Conservation (phyloP, 495 filamentous ascomycete genomes). For the Xylaria castorea region DNA sequence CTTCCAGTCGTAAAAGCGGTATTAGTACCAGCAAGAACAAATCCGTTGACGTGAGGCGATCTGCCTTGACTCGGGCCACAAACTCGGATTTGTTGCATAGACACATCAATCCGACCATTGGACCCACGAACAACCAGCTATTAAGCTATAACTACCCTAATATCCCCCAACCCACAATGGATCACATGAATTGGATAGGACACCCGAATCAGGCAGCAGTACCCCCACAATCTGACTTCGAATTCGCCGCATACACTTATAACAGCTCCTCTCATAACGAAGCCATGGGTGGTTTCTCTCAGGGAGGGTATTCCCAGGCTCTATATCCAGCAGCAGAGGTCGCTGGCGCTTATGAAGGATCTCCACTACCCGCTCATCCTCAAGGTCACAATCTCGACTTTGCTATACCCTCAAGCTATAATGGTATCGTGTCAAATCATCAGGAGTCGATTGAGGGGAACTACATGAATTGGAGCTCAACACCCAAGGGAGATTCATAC, state of each 20-base stretch:
- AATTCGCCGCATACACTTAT: not conserved
- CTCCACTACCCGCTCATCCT: not conserved
- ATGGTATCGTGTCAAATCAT: not conserved
- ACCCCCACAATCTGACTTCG: not conserved
- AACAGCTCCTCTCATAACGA: no score
- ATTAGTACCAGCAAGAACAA: conserved; percentile 27
- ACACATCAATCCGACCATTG: not conserved
- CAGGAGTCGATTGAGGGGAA: not conserved
- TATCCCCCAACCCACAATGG: not conserved
- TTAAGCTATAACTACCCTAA: not conserved
- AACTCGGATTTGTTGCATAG: not conserved
- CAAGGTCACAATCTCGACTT: not conserved
- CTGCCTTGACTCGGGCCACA: not conserved
- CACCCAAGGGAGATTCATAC: not conserved
- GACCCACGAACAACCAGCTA: not conserved
- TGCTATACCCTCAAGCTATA: not conserved
- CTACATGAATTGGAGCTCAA: not conserved
- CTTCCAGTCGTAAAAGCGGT: conserved; percentile 34
- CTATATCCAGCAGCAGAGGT: not conserved
- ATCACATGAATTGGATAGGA: not conserved
- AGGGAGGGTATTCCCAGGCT: not conserved
- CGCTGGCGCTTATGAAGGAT: not conserved
- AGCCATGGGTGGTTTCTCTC: not conserved
- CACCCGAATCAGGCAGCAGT: not conserved
- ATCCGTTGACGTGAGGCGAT: conserved; percentile 26